Base-by-base conservation (phyloP, 2,329 filamentous ascomycete species). In the Ophiostoma himal-ulmi region DNA sequence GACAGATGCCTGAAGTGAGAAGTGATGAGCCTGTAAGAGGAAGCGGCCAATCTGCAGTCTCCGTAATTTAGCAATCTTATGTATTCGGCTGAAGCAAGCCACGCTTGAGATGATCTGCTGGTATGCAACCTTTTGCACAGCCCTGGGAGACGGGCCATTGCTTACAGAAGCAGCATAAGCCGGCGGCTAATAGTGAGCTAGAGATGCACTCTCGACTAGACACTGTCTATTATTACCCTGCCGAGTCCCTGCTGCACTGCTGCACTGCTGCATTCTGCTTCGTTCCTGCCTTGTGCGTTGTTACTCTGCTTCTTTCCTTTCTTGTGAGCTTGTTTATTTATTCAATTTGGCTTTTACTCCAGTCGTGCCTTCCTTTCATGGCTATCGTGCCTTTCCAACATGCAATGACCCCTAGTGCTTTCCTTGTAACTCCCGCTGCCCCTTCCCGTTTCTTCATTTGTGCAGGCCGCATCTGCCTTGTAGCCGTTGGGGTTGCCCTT, bases 401-500 rank as follows among this genome's bases (percentile, higher is more conserved):
- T 60, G 57, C 26, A 30, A 64, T 65, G 34, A 17, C 60, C 60
- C 14, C 2, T 39, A 11, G 34, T 20, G 5, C 57, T 17, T 64
- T 34, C 57, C 30, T 64, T 30, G 36, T 17, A 22, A 36, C 34
- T 22, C 20, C 22, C 39, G 14, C 39, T 13, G 17, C 22, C n/a
- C 26, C 34, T 60, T 52, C 22, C 34, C 39, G 5, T 30, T 62
- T 17, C 44, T 34, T 62, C 11, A 4, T 34, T 11, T 36, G 36
- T 34, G 48, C 52, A n/a, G 62, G 36, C 36, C 62, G 62, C 62
- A 65, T 36, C n/a, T 65, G 62, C 62, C 60, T 64, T 37, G 34
- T 37, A 36, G 62, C 62, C 62, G 34, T 39, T 39, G 62, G 13
- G 13, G 8, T 60, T 60, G 54, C 54, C 22, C 26, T 14, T 36